Percentiles rank a stretch among this genome's conserved stretches.
These are phyloP conservation scores for Persicaria maculosa DNA, from an alignment of 148 eudicot species.

Conservation along the genomic window DNA sequence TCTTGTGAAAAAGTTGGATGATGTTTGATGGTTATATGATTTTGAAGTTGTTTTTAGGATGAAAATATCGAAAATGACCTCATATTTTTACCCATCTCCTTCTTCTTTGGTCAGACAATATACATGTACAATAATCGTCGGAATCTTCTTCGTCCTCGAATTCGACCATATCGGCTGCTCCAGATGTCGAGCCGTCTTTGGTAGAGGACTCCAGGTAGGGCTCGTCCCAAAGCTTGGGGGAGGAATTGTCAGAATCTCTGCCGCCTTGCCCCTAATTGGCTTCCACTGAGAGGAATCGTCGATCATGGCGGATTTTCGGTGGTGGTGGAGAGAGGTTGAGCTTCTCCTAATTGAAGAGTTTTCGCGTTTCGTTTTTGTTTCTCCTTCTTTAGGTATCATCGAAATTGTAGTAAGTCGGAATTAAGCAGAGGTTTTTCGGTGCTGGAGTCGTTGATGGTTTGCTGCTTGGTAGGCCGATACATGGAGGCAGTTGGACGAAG, in stretches of 20 bases:
- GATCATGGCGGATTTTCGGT: slow-evolving; percentile 29
- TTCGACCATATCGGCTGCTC: slow-evolving; percentile 29
- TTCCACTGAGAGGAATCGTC: slow-evolving; percentile 27
- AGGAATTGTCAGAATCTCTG: slow-evolving; percentile 32
- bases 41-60: too few species aligned
- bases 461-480: neutral
- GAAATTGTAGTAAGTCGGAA: neutral
- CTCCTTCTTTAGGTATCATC: neutral
- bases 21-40: too few species aligned
- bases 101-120: too few species aligned
- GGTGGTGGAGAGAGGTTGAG: neutral
- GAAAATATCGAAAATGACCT: too few species aligned
- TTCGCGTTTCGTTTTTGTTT: neutral
- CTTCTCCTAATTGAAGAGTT: too few species aligned
- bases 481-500: neutral
- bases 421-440: neutral
- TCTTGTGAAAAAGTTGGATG: too few species aligned
- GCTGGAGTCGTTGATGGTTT: neutral
- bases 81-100: too few species aligned
- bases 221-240: slow-evolving; percentile 61
- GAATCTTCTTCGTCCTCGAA: slow-evolving; percentile 50
- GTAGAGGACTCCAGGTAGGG: slow-evolving; percentile 19
- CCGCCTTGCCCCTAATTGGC: slow-evolving; percentile 13
- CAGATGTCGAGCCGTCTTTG: neutral
- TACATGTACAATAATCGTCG: neutral